Base-by-base conservation (phyloP, 176 grass and related monocot genomes). In the Oryza coarctata region DNA sequence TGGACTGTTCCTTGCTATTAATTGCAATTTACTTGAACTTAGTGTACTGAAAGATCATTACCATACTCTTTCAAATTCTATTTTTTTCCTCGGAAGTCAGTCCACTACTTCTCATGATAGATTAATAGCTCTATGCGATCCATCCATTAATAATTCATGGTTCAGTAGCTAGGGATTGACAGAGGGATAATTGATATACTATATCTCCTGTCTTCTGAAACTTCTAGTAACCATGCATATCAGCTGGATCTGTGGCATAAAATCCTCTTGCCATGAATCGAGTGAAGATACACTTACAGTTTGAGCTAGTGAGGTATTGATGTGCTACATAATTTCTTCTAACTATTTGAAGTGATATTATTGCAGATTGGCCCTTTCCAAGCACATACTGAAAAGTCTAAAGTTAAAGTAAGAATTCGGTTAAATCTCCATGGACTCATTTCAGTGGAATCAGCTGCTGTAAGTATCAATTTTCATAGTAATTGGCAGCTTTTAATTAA, bases 371-470 rank as follows among this genome's bases (percentile, higher is more conserved):
- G 96, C 18, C 91, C 96, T 72, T 99, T 99, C 75, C 88, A 90
- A 81, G 71, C 89, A 71, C 82, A 85, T 23, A 76, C 82, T 40
- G 77, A 88, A 84, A 90, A 88, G 70, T 77, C 89, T 74, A 89
- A 84, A 90, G 82, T 95, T 31, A 99, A 99, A 99, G 83, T 99
- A 65, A 95, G 75, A 85, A 32, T 95, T 66, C 80, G 89, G 39
- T 82, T 99, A 80, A 95, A 95, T 93, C 91, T 99, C 44, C 96
- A 99, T 95, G 93, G 93, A 57, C 83, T 95, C 65, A 77, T 99
- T 90, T 90, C 80, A 75, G 91, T 95, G 17, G 89, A 99, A 88
- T 95, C 91, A 58, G 96, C 89, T 84, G 55, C 78, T 73, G 96
- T 99, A 82, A 95, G 93, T 86, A 55, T 80, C 41, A 65, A 80